Evolutionary conservation across 2,329 filamentous ascomycete species (phyloP).

Genomic region (Pseudogymnoascus destructans): DNA sequence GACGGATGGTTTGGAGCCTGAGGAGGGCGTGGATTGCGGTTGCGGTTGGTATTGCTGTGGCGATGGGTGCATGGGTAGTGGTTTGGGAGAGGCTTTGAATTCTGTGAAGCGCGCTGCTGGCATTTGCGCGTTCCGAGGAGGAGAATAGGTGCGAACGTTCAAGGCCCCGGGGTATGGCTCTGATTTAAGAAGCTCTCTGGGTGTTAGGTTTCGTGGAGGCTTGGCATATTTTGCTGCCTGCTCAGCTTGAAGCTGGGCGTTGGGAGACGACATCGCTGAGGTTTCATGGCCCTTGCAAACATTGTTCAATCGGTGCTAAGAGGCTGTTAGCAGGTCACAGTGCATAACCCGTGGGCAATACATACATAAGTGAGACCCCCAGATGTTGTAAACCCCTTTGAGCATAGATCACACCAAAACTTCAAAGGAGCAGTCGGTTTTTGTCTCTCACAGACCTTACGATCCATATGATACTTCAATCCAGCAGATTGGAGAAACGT

Average conservation of each 20-base stretch:
- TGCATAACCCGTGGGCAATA: neutral
- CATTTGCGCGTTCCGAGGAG: neutral
- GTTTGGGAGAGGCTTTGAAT: neutral
- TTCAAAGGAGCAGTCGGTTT: neutral
- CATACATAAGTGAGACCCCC: neutral
- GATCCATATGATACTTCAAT: conserved; percentile 2
- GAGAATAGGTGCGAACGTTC: neutral
- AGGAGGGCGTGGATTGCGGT: neutral
- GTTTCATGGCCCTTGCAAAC: neutral
- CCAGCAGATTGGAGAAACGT: neutral
- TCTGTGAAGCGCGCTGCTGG: neutral
- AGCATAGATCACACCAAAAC: neutral
- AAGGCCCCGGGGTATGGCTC: neutral
- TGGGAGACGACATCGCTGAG: neutral
- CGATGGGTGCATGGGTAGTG: neutral
- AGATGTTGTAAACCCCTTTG: neutral
- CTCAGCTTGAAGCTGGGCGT: neutral
- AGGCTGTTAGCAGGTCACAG: neutral
- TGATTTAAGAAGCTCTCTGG: neutral
- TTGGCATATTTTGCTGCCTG: neutral
- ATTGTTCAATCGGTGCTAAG: conserved; percentile 2
- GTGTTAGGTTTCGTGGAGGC: neutral
- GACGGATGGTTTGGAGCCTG: neutral
- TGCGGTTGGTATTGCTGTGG: neutral
- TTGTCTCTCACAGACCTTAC: conserved; percentile 2